phyloP scores from a whole-genome alignment of 2,329 filamentous ascomycete species.

The Xylariaceae sp. region DNA sequence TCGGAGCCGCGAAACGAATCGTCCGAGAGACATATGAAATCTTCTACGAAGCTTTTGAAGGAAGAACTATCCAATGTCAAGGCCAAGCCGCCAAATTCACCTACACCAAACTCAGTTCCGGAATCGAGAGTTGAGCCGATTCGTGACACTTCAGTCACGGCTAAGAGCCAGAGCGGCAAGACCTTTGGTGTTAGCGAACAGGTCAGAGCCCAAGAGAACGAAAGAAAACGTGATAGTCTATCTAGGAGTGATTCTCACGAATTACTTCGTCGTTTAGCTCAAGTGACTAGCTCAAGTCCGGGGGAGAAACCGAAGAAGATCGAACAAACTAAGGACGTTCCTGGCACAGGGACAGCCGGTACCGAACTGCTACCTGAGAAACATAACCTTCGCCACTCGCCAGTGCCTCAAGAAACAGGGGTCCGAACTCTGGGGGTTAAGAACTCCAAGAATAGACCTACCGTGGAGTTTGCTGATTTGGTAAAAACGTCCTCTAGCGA shows the following conservation, averaged over 20 bases:
- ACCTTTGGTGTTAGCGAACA: conserved; percentile 2
- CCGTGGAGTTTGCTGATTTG: conserved; percentile 46
- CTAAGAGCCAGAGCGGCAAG: conserved; percentile 12
- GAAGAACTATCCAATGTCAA: conserved; percentile 6
- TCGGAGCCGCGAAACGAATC: conserved; percentile 40
- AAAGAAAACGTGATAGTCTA: conserved; percentile 18
- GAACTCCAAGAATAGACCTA: conserved; percentile 34
- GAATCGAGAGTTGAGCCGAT: conserved; percentile 12
- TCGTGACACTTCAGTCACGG: conserved; percentile 8
- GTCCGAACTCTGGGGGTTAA: conserved; percentile 27
- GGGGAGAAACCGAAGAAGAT: conserved; percentile 22
- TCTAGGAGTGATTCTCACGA: conserved; percentile 43
- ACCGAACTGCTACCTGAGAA: conserved; percentile 15
- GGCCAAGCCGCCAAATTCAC: conserved; percentile 4
- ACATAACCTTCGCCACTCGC: conserved; percentile 20
- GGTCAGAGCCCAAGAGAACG: conserved; percentile 19
- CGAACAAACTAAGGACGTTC: conserved; percentile 17
- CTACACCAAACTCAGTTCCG: conserved; percentile 5
- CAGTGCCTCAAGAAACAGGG: conserved; percentile 23
- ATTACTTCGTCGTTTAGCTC: conserved; percentile 46
- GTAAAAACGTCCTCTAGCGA: conserved; percentile 43
- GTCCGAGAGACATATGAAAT: conserved; percentile 37
- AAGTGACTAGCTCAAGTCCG: conserved; percentile 45
- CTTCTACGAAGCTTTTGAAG: conserved; percentile 28
- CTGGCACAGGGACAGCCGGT: conserved; percentile 7